Conservation (phyloP, 768 basidiomycete species). For the Lentinula guzmanii region DNA sequence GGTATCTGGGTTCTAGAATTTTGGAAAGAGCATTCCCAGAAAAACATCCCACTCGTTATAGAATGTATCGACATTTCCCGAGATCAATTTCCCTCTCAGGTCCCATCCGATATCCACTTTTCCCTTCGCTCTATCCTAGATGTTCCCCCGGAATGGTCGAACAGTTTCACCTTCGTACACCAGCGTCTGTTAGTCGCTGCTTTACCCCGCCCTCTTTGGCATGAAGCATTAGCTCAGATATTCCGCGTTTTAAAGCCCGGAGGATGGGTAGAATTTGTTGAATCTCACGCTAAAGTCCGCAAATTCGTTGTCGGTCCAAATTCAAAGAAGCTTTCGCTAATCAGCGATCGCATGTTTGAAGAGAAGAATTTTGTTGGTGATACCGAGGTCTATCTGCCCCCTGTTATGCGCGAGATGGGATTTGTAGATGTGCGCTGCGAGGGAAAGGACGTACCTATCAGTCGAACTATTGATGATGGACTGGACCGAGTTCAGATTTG, state of each 20-base stretch:
- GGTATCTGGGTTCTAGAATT: slow-evolving; percentile 1
- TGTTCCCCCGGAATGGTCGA: background rate
- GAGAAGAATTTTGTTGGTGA: background rate
- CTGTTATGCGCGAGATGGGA: background rate
- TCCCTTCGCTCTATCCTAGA: background rate
- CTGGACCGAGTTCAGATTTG: background rate
- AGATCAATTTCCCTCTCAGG: background rate
- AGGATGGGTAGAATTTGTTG: slow-evolving; percentile 1
- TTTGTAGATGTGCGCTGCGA: background rate
- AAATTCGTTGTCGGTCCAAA: background rate
- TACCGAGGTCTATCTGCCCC: background rate
- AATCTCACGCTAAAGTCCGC: background rate
- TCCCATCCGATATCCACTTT: background rate
- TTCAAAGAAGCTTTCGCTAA: background rate
- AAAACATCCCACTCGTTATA: background rate
- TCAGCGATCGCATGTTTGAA: background rate
- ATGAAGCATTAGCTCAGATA: background rate
- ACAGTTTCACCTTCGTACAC: background rate
- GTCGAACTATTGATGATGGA: background rate
- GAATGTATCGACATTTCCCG: slow-evolving; percentile 1
- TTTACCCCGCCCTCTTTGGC: background rate
- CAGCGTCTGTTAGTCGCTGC: background rate
- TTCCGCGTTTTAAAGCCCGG: background rate
- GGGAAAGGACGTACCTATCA: background rate
- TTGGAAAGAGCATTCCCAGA: background rate